A percentile compares a stretch with the other conserved stretches of the same genome.
Conservation (phyloP, 768 basidiomycete genomes). For the Stropharia rugosoannulata region DNA sequence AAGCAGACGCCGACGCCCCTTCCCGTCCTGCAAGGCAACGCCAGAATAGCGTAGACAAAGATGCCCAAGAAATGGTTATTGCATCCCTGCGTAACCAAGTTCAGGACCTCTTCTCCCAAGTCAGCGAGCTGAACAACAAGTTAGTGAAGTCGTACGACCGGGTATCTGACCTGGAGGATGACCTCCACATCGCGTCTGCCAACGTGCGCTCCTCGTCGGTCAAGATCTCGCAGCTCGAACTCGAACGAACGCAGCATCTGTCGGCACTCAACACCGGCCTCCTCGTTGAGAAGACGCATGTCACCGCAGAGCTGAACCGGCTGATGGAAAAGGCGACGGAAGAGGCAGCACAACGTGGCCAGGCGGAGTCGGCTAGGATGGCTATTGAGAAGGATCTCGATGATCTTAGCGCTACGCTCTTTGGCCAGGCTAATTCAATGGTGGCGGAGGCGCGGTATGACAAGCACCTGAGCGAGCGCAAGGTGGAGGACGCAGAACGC, state of each 20-base stretch:
- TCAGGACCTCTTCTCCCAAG: conserved; percentile 86
- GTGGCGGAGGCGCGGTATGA: conserved; percentile 90
- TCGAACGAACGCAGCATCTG: conserved; percentile 84
- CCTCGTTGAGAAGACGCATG: conserved; percentile 88
- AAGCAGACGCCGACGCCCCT: background rate
- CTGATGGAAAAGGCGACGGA: conserved; percentile 95
- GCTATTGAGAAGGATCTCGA: conserved; percentile 94
- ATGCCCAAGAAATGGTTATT: conserved; percentile 86
- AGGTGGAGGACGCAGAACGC: conserved; percentile 73
- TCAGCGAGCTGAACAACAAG: conserved; percentile 87
- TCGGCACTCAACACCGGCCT: conserved; percentile 89
- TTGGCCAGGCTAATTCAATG: conserved; percentile 95
- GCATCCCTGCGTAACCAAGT: conserved; percentile 77
- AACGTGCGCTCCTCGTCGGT: conserved; percentile 59
- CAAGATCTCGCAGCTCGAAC: conserved; percentile 77
- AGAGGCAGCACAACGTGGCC: conserved; percentile 87
- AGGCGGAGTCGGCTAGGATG: conserved; percentile 79
- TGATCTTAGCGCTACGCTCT: conserved; percentile 87
- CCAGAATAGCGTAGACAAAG: conserved; percentile 34
- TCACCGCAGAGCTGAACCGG: conserved; percentile 87
- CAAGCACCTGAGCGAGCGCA: conserved; percentile 61
- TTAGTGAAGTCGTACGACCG: conserved; percentile 91
- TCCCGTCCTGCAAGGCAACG: conserved; percentile 14
- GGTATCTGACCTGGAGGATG: conserved; percentile 90
- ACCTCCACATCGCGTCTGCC: conserved; percentile 67